Evolutionary conservation across 1,139 yeast species (phyloP).

Genomic region (Geotrichum restrictum): DNA sequence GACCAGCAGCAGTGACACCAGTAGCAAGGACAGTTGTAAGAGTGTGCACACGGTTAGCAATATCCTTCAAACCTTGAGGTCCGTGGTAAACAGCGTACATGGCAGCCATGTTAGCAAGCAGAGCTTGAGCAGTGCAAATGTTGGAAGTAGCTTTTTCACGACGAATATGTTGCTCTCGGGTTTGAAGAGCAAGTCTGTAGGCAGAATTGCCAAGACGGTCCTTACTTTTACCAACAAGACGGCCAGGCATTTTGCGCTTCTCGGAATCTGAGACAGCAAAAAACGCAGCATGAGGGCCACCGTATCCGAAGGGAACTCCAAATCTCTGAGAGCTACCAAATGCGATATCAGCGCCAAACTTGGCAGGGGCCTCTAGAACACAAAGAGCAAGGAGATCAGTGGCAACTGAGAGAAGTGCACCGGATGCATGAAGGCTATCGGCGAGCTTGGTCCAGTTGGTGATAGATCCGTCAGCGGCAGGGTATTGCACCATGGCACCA

Average conservation of each 20-base stretch:
- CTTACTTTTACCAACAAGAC: slow-evolving; percentile 88
- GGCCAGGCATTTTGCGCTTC: slow-evolving; percentile 92
- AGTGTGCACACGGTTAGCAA: slow-evolving; percentile 75
- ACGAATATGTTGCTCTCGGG: slow-evolving; percentile 96
- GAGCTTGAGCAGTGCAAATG: slow-evolving; percentile 96
- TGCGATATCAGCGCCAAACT: slow-evolving; percentile 88
- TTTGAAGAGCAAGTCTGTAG: slow-evolving; percentile 86
- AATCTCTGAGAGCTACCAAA: slow-evolving; percentile 92
- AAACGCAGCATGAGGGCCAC: slow-evolving; percentile 99
- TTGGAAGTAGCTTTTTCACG: slow-evolving; percentile 97
- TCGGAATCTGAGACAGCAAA: slow-evolving; percentile 76
- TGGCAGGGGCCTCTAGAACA: slow-evolving; percentile 74
- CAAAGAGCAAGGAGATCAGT: slow-evolving; percentile 88
- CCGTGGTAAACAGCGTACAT: slow-evolving; percentile 97
- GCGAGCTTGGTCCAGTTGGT: slow-evolving; percentile 53
- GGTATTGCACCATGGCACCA: slow-evolving; percentile 88
- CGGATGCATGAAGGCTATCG: slow-evolving; percentile 61
- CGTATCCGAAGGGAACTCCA: slow-evolving; percentile 96
- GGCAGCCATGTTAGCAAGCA: slow-evolving; percentile 91
- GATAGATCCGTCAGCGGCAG: slow-evolving; percentile 80
- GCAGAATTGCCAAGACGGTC: slow-evolving; percentile 90
- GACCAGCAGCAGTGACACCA: slow-evolving; percentile 40
- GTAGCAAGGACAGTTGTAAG: slow-evolving; percentile 52
- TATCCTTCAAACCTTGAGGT: slow-evolving; percentile 76
- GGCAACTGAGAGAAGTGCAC: slow-evolving; percentile 79